Conservation (phyloP, 106 monocot species). For the Acorus gramineus region DNA sequence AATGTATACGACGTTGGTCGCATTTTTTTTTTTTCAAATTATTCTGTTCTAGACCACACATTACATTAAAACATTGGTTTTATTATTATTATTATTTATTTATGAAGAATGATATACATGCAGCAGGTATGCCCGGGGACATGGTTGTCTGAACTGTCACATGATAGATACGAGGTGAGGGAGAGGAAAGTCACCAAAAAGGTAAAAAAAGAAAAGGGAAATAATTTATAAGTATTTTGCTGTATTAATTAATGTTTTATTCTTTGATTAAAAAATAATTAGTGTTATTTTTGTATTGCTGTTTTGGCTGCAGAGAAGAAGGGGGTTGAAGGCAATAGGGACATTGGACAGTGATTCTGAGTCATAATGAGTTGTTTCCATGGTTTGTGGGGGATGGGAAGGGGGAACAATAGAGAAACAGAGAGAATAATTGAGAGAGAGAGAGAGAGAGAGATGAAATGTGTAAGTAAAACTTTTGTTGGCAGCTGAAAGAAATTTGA, state of each 20-base stretch:
- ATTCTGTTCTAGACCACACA: no score
- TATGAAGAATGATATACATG: neutral
- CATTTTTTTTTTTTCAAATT: no score
- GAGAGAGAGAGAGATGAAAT: no score
- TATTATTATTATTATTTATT: neutral
- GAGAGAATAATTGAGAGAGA: no score
- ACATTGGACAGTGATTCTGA: constrained; percentile 61
- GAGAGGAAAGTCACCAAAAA: constrained; percentile 77
- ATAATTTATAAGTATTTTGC: neutral
- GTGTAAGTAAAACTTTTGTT: no score
- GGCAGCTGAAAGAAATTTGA: no score
- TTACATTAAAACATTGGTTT: neutral
- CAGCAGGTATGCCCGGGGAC: constrained; percentile 72
- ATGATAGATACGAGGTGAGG: constrained; percentile 73
- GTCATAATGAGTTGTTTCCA: neutral
- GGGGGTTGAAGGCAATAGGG: constrained; percentile 81
- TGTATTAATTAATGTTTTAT: no score
- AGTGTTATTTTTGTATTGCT: neutral
- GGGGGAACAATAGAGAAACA: no score
- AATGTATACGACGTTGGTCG: no score
- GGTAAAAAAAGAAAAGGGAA: constrained; percentile 11
- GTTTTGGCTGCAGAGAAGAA: constrained; percentile 31
- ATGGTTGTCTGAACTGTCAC: constrained; percentile 63
- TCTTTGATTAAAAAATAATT: neutral
- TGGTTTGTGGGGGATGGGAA: no score